Base-by-base conservation (phyloP, 176 grass and related monocot species). In the Avena sativa region DNA sequence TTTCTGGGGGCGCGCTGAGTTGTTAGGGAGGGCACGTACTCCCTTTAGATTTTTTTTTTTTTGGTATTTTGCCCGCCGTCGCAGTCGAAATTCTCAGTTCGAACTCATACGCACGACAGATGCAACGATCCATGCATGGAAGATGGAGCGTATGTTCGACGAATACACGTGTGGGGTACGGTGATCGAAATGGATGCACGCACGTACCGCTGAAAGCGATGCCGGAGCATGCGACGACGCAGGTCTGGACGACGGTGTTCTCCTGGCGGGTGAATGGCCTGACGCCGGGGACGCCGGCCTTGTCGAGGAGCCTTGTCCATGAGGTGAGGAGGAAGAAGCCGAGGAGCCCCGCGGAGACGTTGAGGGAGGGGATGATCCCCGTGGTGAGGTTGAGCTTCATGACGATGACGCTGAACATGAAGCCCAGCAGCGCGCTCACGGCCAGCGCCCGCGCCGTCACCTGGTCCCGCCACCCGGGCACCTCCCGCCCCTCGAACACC, bases 371-470 rank as follows among this genome's bases (percentile, higher is more conserved):
- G 87, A 98, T 92, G 88, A 98, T 95, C 79, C 93, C 93, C 1
- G 93, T 98, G 16, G 95, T 98, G 49, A 95, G 95, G 92, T 95
- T 98, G 20, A 98, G 95, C 89, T 98, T 98, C 95, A 98, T 98
- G 19, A 93, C 93, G 76, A 98, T 95, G 40, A 95, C 84, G 80
- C 91, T 95, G 77, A 98, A 90, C 90, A 98, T 88, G 79, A 76
- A 74, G 8, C 88, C 91, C 2, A 98, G 93, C 3, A 88, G 43
- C 50, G 89, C 85, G 77, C 91, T 93, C 69, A 95, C 93, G 17
- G 85, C 89, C 69, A 95, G 79, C 49, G 95, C 93, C 2, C 95
- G 91, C 79, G 47, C 12, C 64, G 93, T 98, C 79, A 98, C 76
- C 76, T 97, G 95, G 59, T 95, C 89, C 83, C 46, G 83, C 93